Conservation (phyloP, 148 eudicot species). For the Simmondsia chinensis region DNA sequence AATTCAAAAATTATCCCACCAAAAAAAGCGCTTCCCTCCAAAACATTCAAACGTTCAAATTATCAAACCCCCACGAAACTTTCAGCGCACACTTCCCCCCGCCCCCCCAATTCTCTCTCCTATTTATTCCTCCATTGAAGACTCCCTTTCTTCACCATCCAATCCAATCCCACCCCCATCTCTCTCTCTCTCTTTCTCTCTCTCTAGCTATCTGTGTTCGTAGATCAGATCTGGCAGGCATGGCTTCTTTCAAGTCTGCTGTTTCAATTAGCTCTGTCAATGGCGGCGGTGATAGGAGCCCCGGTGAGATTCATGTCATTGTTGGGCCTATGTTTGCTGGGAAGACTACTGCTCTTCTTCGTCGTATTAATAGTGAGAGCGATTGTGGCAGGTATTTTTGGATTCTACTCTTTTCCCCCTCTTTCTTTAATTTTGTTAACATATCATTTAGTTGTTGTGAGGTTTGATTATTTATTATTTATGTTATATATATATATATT, state of each 20-base stretch:
- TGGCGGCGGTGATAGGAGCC: background rate
- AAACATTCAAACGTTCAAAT: constrained; percentile 2
- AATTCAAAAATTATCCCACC: too few relatives aligned
- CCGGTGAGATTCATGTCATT: constrained; percentile 79
- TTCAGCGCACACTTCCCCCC: background rate
- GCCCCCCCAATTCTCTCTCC: too few relatives aligned
- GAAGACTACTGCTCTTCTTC: constrained; percentile 79
- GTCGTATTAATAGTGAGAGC: constrained; percentile 49
- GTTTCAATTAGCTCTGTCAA: background rate
- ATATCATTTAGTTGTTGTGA: background rate
- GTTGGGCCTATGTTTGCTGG: constrained; percentile 89
- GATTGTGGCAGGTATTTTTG: constrained; percentile 47
- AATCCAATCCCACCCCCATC: background rate
- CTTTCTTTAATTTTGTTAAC: background rate
- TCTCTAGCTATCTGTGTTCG: too few relatives aligned
- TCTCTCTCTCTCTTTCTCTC: constrained; percentile 3
- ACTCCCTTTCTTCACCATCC: background rate
- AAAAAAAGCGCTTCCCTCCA: constrained; percentile 5
- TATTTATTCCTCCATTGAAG: background rate
- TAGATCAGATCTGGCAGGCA: too few relatives aligned
- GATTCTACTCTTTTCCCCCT: background rate
- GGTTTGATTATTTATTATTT: background rate
- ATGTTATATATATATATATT: too few relatives aligned
- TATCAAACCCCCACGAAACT: background rate
- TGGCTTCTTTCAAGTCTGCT: constrained; percentile 10